Conservation (phyloP, 2,329 filamentous ascomycete genomes). For the Gliomastix tumulicola region DNA sequence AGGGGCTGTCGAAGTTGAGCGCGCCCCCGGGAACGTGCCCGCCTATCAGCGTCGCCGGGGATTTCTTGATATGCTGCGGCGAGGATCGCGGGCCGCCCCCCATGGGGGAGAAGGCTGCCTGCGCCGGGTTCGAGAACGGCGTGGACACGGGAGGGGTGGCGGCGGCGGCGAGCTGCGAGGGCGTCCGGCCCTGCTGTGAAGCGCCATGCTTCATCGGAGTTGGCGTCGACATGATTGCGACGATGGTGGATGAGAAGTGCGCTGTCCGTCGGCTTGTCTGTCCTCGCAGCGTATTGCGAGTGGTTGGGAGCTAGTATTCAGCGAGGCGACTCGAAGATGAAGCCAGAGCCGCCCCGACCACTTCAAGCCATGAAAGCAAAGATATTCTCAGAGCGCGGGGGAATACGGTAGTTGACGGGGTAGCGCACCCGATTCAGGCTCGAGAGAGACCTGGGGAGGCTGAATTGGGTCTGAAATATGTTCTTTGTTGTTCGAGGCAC, state of each 20-base stretch:
- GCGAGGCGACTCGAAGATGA: no score
- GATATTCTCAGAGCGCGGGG: no score
- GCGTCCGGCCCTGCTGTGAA: constrained; percentile 34
- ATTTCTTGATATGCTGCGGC: constrained; percentile 58
- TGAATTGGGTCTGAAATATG: no score
- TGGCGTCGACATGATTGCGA: constrained; percentile 37
- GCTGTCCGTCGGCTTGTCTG: no score
- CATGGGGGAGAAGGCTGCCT: constrained; percentile 55
- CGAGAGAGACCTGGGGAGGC: no score
- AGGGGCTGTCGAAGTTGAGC: constrained; percentile 58
- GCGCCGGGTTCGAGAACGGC: constrained; percentile 52
- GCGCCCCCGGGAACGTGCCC: constrained; percentile 35
- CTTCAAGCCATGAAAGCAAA: no score
- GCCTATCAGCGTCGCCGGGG: constrained; percentile 47
- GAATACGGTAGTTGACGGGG: no score
- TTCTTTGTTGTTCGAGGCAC: no score
- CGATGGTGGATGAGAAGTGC: background rate
- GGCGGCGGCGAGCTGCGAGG: constrained; percentile 44
- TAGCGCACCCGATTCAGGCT: no score
- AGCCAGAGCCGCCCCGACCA: no score
- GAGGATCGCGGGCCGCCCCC: constrained; percentile 50
- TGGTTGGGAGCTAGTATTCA: no score
- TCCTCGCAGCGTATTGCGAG: background rate
- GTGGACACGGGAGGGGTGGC: constrained; percentile 62
- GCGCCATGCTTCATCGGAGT: constrained; percentile 39